These are phyloP conservation scores for Monsonia emarginata DNA, from an alignment of 441 rosid species.

Conservation along the genomic window DNA sequence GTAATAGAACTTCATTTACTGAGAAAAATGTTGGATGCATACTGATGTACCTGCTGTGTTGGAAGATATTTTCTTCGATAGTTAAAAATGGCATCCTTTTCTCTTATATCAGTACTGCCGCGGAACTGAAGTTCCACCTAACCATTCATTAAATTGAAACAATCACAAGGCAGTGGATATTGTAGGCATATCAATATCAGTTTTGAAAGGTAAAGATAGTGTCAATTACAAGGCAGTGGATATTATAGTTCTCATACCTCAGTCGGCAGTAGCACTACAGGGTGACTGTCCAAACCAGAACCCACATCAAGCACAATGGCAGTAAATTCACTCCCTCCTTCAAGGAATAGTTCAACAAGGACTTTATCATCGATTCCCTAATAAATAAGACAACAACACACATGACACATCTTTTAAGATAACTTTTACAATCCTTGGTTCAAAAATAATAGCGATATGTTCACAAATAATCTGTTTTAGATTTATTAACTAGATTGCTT, in stretches of 20 bases:
- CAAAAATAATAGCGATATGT: conserved; percentile 3
- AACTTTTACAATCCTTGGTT: neutral
- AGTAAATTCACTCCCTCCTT: conserved; percentile 83
- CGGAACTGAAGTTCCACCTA: conserved; percentile 86
- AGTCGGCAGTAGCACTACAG: conserved; percentile 76
- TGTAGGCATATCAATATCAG: neutral
- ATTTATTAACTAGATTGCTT: neutral
- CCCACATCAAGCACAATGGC: conserved; percentile 91
- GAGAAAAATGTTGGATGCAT: conserved; percentile 17
- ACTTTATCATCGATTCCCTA: conserved; percentile 82
- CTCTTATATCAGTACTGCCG: conserved; percentile 48
- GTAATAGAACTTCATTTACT: conserved; percentile 8
- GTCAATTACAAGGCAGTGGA: neutral
- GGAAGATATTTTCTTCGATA: conserved; percentile 92
- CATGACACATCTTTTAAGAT: conserved; percentile 5
- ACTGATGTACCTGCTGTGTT: conserved; percentile 65
- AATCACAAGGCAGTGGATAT: neutral
- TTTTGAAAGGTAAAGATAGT: conserved; percentile 1
- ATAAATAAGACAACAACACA: conserved; percentile 14
- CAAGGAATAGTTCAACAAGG: conserved; percentile 65
- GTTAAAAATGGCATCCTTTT: conserved; percentile 75
- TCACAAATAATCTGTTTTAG: neutral
- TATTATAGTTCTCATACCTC: conserved; percentile 53
- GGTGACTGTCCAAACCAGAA: conserved; percentile 54
- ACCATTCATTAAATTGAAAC: conserved; percentile 15